phyloP scores from a whole-genome alignment of 345 rosid species.

The Brassica juncea region DNA sequence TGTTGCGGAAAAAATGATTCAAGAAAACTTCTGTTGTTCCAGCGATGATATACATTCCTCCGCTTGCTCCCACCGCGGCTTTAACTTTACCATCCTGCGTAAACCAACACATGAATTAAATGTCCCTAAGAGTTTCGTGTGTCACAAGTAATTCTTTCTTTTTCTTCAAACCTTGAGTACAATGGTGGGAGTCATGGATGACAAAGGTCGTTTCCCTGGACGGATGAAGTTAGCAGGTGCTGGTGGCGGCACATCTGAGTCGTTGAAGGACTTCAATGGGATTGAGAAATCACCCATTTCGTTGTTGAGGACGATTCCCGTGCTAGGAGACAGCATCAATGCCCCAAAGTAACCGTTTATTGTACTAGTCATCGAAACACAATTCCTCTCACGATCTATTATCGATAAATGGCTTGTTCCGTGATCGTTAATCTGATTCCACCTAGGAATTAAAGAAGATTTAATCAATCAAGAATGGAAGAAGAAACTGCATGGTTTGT shows the following conservation, averaged over 20 bases:
- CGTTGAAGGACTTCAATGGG: constrained; percentile 21
- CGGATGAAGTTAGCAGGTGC: constrained; percentile 60
- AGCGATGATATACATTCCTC: constrained; percentile 60
- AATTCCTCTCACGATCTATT: constrained; percentile 53
- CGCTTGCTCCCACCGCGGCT: constrained; percentile 65
- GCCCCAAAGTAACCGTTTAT: constrained; percentile 62
- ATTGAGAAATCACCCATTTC: constrained; percentile 74
- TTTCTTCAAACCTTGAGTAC: constrained; percentile 48
- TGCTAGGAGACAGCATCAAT: constrained; percentile 48
- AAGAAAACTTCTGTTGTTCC: constrained; percentile 56
- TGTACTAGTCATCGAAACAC: constrained; percentile 63
- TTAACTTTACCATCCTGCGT: constrained; percentile 51
- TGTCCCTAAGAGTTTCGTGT: not conserved
- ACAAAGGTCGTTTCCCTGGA: constrained; percentile 66
- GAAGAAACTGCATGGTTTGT: not conserved
- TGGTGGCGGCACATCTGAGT: constrained; percentile 40
- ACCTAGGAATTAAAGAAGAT: constrained; percentile 10
- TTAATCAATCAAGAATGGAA: not conserved
- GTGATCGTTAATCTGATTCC: constrained; percentile 60
- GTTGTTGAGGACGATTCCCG: constrained; percentile 64
- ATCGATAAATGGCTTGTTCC: constrained; percentile 68
- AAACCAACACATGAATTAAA: not conserved
- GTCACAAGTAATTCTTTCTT: not conserved
- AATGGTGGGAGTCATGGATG: constrained; percentile 69
- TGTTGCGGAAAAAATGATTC: constrained; percentile 52